A percentile compares a stretch with the other conserved stretches of the same genome.
phyloP scores from a whole-genome alignment of 2,329 filamentous ascomycete genomes.

The Fusarium guadeloupense region DNA sequence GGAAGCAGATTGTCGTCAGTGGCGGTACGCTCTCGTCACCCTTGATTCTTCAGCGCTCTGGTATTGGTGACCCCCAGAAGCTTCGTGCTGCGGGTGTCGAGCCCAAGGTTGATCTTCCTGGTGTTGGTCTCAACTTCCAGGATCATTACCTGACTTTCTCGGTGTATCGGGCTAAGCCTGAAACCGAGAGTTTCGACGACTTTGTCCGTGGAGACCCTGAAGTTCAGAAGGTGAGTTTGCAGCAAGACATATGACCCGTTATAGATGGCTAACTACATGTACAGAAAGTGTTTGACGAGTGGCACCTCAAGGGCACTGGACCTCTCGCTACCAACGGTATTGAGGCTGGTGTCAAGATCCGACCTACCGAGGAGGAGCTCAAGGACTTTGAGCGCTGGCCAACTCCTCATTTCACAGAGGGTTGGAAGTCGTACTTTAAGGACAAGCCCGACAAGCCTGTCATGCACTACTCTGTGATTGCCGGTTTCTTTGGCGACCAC shows the following conservation, averaged over 20 bases:
- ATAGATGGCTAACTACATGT: background rate
- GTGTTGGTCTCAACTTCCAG: conserved; percentile 80
- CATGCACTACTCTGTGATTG: conserved; percentile 84
- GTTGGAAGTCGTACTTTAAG: conserved; percentile 86
- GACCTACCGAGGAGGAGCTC: conserved; percentile 74
- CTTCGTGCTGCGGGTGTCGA: conserved; percentile 74
- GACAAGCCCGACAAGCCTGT: conserved; percentile 86
- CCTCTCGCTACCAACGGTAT: conserved; percentile 82
- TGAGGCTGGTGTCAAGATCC: conserved; percentile 81
- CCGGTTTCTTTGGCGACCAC: conserved; percentile 71
- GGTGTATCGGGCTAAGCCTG: conserved; percentile 76
- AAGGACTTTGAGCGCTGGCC: conserved; percentile 77
- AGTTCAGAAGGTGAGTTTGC: conserved; percentile 67
- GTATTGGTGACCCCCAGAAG: conserved; percentile 76
- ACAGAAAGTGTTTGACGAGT: conserved; percentile 74
- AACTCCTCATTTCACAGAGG: conserved; percentile 75
- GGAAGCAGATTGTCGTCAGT: conserved; percentile 78
- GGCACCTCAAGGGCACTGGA: conserved; percentile 81
- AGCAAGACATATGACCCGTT: fast-evolving
- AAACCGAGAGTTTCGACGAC: conserved; percentile 82
- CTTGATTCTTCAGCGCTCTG: conserved; percentile 78
- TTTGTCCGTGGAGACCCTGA: conserved; percentile 79
- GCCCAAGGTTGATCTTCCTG: conserved; percentile 74
- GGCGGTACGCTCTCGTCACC: conserved; percentile 79
- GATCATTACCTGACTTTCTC: conserved; percentile 79